Evolutionary conservation across 441 rosid species (phyloP), one percentile per base, ranked within the genome.

Genomic region (Erodium chrysanthum): DNA sequence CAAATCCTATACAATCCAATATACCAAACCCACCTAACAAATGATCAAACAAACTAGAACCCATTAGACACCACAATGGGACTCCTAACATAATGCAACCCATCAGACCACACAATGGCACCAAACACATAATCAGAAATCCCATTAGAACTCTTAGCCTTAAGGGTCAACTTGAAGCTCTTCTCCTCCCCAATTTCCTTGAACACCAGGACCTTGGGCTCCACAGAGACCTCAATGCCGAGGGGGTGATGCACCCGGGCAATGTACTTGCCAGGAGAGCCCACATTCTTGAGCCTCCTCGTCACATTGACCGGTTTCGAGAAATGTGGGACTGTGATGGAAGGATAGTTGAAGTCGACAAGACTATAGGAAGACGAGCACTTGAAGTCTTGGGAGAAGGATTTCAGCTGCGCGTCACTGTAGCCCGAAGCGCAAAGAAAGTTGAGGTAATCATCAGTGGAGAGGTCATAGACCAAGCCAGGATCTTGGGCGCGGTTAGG

Each of bases 401-500:
- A 23, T 18, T 67, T 3, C 18, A 88, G 65, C 64, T 15, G 17
- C 12, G 78, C 73, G 17, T 77, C 31, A 69, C 81, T 79, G 80
- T 88, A 88, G 44, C 96, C 88, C 33, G 52, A n/a, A 9, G 79
- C 82, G 27, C 92, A 88, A 0, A 86, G 84, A 74, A 90, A 84
- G 70, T 84, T 68, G 70, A 82, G 66, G 80, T 90, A 90, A 70
- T 84, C 86, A 4, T 76, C 25, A 1, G 21, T n/a, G 4, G 60
- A 67, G 56, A 86, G 29, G 72, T 84, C 94, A 7, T 84, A 86
- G 56, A 86, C 79, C 61, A 88, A 63, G 12, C 95, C 91, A 0
- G 88, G 89, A 64, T 88, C 82, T 76, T 77, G 70, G 33, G 92
- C 91, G 0, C 81, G 84, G 80, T 86, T 88, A 12, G 92, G 92